Percentiles rank a stretch among this genome's conserved stretches.
phyloP scores from a whole-genome alignment of 225 moss, liverwort and hornwort species.

The Marchantia paleacea region DNA sequence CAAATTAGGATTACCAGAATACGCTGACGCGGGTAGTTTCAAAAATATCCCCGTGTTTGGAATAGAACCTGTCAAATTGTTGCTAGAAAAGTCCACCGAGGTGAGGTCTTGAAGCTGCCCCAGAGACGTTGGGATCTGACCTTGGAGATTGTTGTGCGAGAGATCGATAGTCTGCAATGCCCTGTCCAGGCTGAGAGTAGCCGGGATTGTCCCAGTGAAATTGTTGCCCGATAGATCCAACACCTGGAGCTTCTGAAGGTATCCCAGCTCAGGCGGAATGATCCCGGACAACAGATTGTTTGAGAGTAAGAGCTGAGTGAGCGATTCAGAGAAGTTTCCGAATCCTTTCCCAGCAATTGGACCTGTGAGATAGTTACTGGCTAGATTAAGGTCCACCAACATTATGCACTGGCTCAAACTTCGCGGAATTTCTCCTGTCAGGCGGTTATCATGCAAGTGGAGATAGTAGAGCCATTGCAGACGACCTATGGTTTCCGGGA shows the following conservation, averaged over 20 bases:
- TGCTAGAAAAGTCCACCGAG: slow-evolving; percentile 5
- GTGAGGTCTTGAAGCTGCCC: slow-evolving; percentile 16
- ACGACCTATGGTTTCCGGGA: background rate
- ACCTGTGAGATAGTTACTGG: slow-evolving; percentile 1
- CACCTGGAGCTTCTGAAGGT: slow-evolving; percentile 47
- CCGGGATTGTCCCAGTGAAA: slow-evolving; percentile 46
- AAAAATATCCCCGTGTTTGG: slow-evolving; percentile 22
- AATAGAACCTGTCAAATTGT: slow-evolving; percentile 23
- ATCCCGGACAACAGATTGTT: slow-evolving; percentile 55
- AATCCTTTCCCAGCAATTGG: slow-evolving; percentile 5
- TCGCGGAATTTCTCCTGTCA: slow-evolving; percentile 12
- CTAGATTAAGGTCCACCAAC: slow-evolving; percentile 16
- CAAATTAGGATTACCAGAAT: slow-evolving; percentile 16
- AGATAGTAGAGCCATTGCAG: background rate
- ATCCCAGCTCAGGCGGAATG: slow-evolving; percentile 50
- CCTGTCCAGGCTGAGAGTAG: slow-evolving; percentile 10
- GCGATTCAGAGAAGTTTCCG: slow-evolving; percentile 9
- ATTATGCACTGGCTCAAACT: slow-evolving; percentile 9
- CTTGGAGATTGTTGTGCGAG: slow-evolving; percentile 24
- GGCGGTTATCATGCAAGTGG: background rate
- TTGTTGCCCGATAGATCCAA: slow-evolving; percentile 52
- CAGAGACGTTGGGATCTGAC: slow-evolving; percentile 25
- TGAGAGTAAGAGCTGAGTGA: slow-evolving; percentile 54
- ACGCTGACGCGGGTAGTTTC: background rate
- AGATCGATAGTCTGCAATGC: slow-evolving; percentile 21